phyloP scores from a whole-genome alignment of 2,329 filamentous ascomycete species.

The Penicillium hesseltinei region DNA sequence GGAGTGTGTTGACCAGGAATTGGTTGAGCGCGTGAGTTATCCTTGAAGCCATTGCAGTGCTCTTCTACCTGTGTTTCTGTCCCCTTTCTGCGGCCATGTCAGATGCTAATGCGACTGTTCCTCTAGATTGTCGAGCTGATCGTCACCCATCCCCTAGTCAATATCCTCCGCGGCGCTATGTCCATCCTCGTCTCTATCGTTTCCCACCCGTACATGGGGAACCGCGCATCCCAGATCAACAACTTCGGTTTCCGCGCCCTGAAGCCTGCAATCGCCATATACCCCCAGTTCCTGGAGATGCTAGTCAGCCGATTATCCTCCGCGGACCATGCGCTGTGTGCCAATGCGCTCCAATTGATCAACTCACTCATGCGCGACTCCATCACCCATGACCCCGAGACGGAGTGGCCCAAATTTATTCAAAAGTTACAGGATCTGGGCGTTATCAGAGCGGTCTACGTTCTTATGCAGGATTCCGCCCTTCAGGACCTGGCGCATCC shows the following conservation, averaged over 20 bases:
- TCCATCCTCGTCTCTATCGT: conserved; percentile 93
- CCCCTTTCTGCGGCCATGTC: background rate
- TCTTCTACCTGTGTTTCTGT: background rate
- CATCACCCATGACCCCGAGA: conserved; percentile 70
- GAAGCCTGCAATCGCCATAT: conserved; percentile 84
- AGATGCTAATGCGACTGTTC: conserved; percentile 6
- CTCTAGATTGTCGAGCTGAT: conserved; percentile 79
- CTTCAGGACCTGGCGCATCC: conserved; percentile 88
- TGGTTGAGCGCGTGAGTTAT: conserved; percentile 58
- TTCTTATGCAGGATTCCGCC: conserved; percentile 89
- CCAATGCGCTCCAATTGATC: conserved; percentile 90
- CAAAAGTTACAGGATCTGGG: conserved; percentile 90
- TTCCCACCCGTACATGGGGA: conserved; percentile 69
- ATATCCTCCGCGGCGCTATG: conserved; percentile 95
- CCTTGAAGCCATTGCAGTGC: background rate
- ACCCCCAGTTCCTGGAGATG: conserved; percentile 92
- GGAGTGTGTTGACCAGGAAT: conserved; percentile 61
- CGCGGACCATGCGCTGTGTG: conserved; percentile 91
- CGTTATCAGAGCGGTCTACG: conserved; percentile 86
- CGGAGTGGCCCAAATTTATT: conserved; percentile 95
- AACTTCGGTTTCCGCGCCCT: conserved; percentile 85
- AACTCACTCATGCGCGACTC: conserved; percentile 94
- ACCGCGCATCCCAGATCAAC: conserved; percentile 53
- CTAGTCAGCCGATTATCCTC: conserved; percentile 89
- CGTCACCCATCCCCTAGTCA: conserved; percentile 92